Evolutionary conservation across 805 yeast genomes (phyloP).

Genomic region (Yarrowia sp.): DNA sequence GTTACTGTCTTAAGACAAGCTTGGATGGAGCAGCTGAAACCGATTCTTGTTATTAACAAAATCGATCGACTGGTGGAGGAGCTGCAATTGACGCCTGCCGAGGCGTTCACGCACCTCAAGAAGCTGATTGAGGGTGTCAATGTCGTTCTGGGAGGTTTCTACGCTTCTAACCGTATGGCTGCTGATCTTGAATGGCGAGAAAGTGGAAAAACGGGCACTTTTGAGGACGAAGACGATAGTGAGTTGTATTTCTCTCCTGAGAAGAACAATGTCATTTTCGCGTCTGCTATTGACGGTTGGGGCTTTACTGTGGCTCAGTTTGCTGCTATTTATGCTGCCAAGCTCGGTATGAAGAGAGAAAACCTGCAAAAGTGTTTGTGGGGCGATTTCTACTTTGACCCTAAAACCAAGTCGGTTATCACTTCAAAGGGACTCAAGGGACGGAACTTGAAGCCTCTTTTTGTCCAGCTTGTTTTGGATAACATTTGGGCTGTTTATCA

Average conservation of each 20-base stretch:
- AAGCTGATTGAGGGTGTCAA: slow-evolving; percentile 89
- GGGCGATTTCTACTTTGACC: slow-evolving; percentile 92
- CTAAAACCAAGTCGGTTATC: slow-evolving; percentile 81
- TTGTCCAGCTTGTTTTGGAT: slow-evolving; percentile 82
- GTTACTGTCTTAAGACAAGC: slow-evolving; percentile 92
- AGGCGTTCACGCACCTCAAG: slow-evolving; percentile 77
- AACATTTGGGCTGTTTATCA: slow-evolving; percentile 91
- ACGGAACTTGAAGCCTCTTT: slow-evolving; percentile 67
- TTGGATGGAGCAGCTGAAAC: slow-evolving; percentile 89
- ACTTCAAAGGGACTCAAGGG: slow-evolving; percentile 47
- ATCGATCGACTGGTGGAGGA: slow-evolving; percentile 84
- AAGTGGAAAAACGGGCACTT: slow-evolving; percentile 46
- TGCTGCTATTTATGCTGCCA: slow-evolving; percentile 79
- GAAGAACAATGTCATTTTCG: slow-evolving; percentile 83
- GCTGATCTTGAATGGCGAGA: slow-evolving; percentile 56
- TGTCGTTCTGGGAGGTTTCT: slow-evolving; percentile 90
- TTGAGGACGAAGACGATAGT: slow-evolving; percentile 71
- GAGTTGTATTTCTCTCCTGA: slow-evolving; percentile 86
- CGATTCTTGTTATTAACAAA: slow-evolving; percentile 84
- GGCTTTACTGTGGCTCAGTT: slow-evolving; percentile 90
- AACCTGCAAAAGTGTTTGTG: slow-evolving; percentile 83
- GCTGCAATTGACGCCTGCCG: slow-evolving; percentile 74
- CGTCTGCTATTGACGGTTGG: slow-evolving; percentile 95
- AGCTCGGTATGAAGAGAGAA: slow-evolving; percentile 77
- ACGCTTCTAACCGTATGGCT: slow-evolving; percentile 87